A percentile compares a stretch with the other conserved stretches of the same genome.
phyloP scores from a whole-genome alignment of 805 yeast species.

The Starmera pachycereana region DNA sequence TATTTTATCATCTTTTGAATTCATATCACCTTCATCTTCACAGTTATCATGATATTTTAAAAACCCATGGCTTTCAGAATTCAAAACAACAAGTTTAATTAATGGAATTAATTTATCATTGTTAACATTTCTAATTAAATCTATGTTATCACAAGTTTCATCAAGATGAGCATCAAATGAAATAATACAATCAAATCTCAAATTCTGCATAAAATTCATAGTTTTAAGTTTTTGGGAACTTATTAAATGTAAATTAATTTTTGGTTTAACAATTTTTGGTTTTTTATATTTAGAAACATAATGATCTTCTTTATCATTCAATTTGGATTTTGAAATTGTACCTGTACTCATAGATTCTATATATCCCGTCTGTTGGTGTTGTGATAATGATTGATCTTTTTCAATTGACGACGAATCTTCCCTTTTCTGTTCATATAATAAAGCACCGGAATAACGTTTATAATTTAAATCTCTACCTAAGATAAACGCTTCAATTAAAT shows the following conservation, averaged over 20 bases:
- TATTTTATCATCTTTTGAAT: constrained; percentile 15
- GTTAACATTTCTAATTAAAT: constrained; percentile 12
- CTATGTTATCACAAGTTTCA: constrained; percentile 21
- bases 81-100: constrained; percentile 32
- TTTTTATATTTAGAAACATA: constrained; percentile 7
- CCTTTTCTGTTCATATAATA: constrained; percentile 34
- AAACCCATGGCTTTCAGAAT: constrained; percentile 37
- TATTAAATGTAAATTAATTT: constrained; percentile 28
- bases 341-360: constrained; percentile 13
- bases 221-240: constrained; percentile 33
- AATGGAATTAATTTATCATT: constrained; percentile 27
- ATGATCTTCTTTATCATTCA: constrained; percentile 16
- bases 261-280: constrained; percentile 5
- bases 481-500: constrained; percentile 66
- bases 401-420: background rate
- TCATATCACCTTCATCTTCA: constrained; percentile 11
- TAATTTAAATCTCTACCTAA: constrained; percentile 63
- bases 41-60: constrained; percentile 5
- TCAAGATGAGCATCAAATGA: constrained; percentile 37
- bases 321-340: constrained; percentile 18
- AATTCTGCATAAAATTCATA: constrained; percentile 19
- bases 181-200: constrained; percentile 31
- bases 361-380: background rate
- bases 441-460: constrained; percentile 56
- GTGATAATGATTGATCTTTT: background rate